These are phyloP conservation scores for Auricularia heimuer DNA, from an alignment of 768 basidiomycete species.

Conservation along the genomic window DNA sequence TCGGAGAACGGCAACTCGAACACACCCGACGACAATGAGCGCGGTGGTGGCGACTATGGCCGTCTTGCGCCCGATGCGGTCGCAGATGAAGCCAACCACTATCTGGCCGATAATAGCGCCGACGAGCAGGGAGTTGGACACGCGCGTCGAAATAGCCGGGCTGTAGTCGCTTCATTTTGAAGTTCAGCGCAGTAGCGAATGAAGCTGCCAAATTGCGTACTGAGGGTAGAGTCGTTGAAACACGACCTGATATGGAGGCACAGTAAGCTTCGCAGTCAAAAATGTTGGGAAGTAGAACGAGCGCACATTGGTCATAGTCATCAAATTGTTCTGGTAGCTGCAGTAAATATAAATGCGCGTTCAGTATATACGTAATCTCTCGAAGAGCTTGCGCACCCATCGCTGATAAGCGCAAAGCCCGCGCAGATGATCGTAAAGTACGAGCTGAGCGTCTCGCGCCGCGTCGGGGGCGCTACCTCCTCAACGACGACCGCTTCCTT, in stretches of 20 bases:
- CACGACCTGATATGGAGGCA: conserved; percentile 35
- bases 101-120: conserved; percentile 56
- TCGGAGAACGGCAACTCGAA: neutral
- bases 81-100: conserved; percentile 58
- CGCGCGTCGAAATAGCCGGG: conserved; percentile 49
- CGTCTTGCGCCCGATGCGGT: conserved; percentile 65
- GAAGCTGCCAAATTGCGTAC: neutral
- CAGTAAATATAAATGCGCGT: neutral
- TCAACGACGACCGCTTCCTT: neutral
- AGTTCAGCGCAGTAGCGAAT: neutral
- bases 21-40: conserved; percentile 51
- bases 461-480: conserved; percentile 13
- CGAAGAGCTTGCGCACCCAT: conserved; percentile 36
- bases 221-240: conserved; percentile 55
- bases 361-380: conserved; percentile 6
- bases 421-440: conserved; percentile 56
- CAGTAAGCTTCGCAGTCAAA: conserved; percentile 4
- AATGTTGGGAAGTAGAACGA: neutral
- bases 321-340: conserved; percentile 58
- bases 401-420: conserved; percentile 56
- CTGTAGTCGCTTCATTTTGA: conserved; percentile 34
- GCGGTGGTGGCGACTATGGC: conserved; percentile 60
- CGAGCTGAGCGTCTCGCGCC: conserved; percentile 40
- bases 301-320: conserved; percentile 57
- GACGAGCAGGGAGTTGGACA: conserved; percentile 61